Conservation (phyloP, 495 filamentous ascomycete genomes). For the Lophium mytilinum region DNA sequence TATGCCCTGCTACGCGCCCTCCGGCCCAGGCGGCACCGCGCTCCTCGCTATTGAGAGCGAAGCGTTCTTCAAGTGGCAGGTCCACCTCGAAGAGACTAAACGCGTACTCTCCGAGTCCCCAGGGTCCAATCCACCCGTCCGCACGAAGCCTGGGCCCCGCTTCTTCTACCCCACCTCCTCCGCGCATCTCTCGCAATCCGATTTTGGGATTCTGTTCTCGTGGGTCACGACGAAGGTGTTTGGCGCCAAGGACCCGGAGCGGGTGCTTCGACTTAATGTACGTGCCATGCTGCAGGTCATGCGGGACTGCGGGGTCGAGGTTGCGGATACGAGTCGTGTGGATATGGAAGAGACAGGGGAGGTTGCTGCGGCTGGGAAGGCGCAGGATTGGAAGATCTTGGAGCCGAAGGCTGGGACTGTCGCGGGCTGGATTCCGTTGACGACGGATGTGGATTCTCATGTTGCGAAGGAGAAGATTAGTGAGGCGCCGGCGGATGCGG, state of each 20-base stretch:
- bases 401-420: constrained; percentile 8
- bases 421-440: constrained; percentile 21
- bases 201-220: constrained; percentile 73
- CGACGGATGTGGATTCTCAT: constrained; percentile 2
- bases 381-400: constrained; percentile 21
- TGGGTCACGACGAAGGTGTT: constrained; percentile 52
- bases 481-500: constrained; percentile 18
- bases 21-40: constrained; percentile 39
- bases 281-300: constrained; percentile 56
- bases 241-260: constrained; percentile 52
- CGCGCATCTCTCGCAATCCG: constrained; percentile 66
- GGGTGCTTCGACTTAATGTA: constrained; percentile 54
- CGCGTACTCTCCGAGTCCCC: constrained; percentile 40
- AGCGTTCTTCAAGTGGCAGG: constrained; percentile 63
- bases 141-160: constrained; percentile 14
- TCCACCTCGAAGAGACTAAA: constrained; percentile 53
- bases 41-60: constrained; percentile 59
- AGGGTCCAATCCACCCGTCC: neutral
- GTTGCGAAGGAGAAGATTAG: constrained; percentile 1
- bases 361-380: neutral
- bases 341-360: constrained; percentile 39
- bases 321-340: constrained; percentile 42
- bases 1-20: constrained; percentile 52
- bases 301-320: constrained; percentile 41
- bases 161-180: constrained; percentile 55